phyloP scores from a whole-genome alignment of 2,329 filamentous ascomycete genomes.

The Trichoderma polysporum region DNA sequence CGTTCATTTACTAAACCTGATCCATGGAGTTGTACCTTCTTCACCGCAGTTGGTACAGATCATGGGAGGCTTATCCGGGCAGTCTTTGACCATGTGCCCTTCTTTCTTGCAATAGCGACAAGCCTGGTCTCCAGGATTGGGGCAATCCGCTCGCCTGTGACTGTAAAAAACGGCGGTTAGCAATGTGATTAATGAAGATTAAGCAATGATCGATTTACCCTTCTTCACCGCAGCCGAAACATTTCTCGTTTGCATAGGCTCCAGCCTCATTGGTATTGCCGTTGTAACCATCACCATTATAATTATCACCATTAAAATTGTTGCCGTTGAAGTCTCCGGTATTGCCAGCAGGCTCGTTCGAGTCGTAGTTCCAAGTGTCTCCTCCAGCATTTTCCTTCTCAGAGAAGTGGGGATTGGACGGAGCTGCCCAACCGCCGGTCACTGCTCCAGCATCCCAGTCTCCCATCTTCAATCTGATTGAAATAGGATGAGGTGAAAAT shows the following conservation, averaged over 20 bases:
- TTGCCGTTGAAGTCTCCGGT: not conserved
- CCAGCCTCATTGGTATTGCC: not conserved
- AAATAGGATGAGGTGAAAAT: not conserved
- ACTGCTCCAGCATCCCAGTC: not conserved
- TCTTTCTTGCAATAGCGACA: constrained; percentile 50
- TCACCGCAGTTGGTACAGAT: constrained; percentile 62
- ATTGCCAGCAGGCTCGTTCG: not conserved
- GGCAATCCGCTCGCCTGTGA: constrained; percentile 38
- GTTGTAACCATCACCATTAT: not conserved
- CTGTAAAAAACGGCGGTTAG: constrained; percentile 25
- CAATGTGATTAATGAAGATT: not conserved
- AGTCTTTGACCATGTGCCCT: constrained; percentile 60
- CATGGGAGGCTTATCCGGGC: constrained; percentile 57
- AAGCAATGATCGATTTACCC: constrained; percentile 30
- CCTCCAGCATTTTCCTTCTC: not conserved
- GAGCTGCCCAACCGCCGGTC: not conserved
- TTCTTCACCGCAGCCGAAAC: constrained; percentile 39
- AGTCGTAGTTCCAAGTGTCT: not conserved
- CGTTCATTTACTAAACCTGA: not conserved
- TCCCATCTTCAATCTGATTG: not conserved
- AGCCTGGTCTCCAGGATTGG: constrained; percentile 33
- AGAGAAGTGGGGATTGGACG: not conserved
- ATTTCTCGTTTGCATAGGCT: constrained; percentile 32
- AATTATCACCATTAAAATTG: not conserved
- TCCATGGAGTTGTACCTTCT: constrained; percentile 46